Evolutionary conservation across 129 eudicot species (phyloP).

Genomic region (Artemisia annua): DNA sequence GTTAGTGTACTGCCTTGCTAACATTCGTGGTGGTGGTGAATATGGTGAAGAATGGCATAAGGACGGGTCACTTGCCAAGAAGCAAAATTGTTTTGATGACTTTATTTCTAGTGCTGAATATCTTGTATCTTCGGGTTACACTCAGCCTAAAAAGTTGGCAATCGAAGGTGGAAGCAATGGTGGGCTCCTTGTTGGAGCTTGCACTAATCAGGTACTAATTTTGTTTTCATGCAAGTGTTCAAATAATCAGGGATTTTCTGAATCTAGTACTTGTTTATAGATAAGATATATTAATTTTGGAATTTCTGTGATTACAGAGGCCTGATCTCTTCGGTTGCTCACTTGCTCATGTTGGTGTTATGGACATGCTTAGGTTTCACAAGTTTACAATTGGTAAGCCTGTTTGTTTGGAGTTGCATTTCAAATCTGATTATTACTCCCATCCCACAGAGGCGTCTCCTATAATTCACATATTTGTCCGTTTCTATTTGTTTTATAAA

Average conservation of each 20-base stretch:
- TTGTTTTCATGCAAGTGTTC: not conserved
- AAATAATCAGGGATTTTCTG: no score
- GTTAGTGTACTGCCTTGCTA: constrained; percentile 67
- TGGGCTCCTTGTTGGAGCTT: constrained; percentile 93
- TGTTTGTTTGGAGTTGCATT: not conserved
- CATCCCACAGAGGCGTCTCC: not conserved
- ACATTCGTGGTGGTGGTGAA: constrained; percentile 98
- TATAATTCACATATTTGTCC: not conserved
- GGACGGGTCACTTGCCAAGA: constrained; percentile 79
- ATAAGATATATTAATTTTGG: not conserved
- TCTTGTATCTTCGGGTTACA: constrained; percentile 84
- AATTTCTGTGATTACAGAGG: constrained; percentile 53
- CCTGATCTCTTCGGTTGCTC: constrained; percentile 98
- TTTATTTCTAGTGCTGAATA: constrained; percentile 81
- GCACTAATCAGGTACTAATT: constrained; percentile 76
- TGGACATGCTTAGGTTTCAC: constrained; percentile 99
- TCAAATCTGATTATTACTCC: not conserved
- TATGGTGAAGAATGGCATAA: constrained; percentile 99
- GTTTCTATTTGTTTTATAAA: not conserved
- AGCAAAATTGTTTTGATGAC: constrained; percentile 96
- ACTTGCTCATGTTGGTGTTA: constrained; percentile 99
- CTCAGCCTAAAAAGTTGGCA: constrained; percentile 73
- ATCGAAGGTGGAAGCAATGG: constrained; percentile 99
- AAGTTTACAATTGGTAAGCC: constrained; percentile 87
- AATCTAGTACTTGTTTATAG: not conserved